phyloP scores from a whole-genome alignment of 805 yeast species.

The Candida khao-thaluensis region DNA sequence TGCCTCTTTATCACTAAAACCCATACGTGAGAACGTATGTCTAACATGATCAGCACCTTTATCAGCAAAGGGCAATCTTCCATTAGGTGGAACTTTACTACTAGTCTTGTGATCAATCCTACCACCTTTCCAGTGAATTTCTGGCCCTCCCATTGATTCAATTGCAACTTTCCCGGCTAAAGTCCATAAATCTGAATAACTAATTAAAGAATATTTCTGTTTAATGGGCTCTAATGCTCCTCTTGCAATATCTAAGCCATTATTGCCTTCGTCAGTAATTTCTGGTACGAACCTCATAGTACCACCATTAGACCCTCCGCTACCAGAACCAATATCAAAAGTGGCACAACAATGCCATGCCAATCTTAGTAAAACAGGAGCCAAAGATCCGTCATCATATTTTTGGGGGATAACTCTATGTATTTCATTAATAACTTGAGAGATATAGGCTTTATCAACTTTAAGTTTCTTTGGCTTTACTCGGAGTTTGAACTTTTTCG shows the following conservation, averaged over 20 bases:
- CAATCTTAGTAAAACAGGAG: conserved; percentile 74
- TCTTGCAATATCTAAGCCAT: conserved; percentile 54
- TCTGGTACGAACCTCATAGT: conserved; percentile 43
- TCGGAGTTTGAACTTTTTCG: conserved; percentile 4
- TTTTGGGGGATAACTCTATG: conserved; percentile 30
- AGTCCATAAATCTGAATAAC: conserved; percentile 71
- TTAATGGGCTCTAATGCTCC: conserved; percentile 55
- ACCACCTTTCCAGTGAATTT: conserved; percentile 56
- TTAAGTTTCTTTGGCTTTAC: conserved; percentile 2
- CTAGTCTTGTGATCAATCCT: conserved; percentile 35
- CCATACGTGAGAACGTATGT: conserved; percentile 47
- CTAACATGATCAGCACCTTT: conserved; percentile 47
- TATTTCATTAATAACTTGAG: conserved; percentile 34
- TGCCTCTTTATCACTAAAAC: conserved; percentile 67
- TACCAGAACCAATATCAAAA: conserved; percentile 51
- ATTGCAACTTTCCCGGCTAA: conserved; percentile 66
- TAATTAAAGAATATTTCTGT: conserved; percentile 56
- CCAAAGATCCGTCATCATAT: conserved; percentile 68
- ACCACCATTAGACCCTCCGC: conserved; percentile 73
- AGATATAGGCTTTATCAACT: conserved; percentile 8
- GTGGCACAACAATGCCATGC: conserved; percentile 93
- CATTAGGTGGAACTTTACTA: conserved; percentile 42
- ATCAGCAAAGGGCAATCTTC: conserved; percentile 52
- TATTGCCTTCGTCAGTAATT: conserved; percentile 51
- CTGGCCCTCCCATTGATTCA: conserved; percentile 66